Evolutionary conservation across 257 asterid species (phyloP), one percentile per base, ranked within the genome.

Genomic region (Rauvolfia tetraphylla): DNA sequence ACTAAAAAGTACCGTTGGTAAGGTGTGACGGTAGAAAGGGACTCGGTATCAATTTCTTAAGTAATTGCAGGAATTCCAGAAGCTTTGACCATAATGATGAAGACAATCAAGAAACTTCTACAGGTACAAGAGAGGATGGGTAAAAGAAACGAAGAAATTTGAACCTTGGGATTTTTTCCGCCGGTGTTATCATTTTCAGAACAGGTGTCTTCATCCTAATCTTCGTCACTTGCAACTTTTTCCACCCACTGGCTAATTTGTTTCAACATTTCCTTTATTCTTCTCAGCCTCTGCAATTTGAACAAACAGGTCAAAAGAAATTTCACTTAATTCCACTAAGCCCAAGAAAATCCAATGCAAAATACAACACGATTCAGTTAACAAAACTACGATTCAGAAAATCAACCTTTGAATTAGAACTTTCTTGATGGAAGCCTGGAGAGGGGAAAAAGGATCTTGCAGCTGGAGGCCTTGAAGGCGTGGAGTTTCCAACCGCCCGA

Each of bases 191-290:
- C 73, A 70, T 44, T 44, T 67, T 71, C 75, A 42, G 71, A 57
- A 3, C 76, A 76, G 39, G 31, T 1, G 6, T 42, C 58, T 46
- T 46, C 85, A 13, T 82, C 62, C 1, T 75, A 78, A 0, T 81
- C 85, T 9, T 78, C 81, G 81, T 84, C 89, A n/a, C 34, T 23
- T 3, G 74, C 73, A 1, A 84, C 88, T 61, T 84, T 69, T 56
- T 81, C 78, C 83, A 83, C 78, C 89, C 85, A 84, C 42, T 86
- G 72, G 29, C 71, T 81, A 84, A 85, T 81, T 77, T 83, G 85
- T 39, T 42, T 80, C 79, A 88, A 65, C 75, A 75, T 56, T 57
- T 84, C 84, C 74, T 63, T 80, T 78, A 87, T 80, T 75, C 84
- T 81, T 62, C 74, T 85, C 84, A 85, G 78, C 83, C 84, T 80